A percentile compares a stretch with the other conserved stretches of the same genome.
phyloP scores from a whole-genome alignment of 2,329 filamentous ascomycete genomes.

The Cryphonectria radicalis region DNA sequence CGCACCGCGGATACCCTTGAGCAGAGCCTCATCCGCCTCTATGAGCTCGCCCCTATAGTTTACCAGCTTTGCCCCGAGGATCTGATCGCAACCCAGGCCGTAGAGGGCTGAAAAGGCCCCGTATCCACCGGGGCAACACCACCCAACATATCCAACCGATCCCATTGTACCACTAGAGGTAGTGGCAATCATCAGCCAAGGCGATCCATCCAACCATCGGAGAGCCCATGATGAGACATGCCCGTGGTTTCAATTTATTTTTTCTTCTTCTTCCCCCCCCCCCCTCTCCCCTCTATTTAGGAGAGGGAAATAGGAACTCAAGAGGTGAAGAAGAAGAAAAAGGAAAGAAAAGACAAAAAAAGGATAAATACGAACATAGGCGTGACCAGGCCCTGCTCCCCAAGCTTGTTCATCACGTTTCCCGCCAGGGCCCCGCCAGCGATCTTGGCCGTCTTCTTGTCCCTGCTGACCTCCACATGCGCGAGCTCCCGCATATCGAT shows the following conservation, averaged over 20 bases:
- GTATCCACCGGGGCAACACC: conserved; percentile 43
- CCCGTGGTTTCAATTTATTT: not conserved
- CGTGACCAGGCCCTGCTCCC: conserved; percentile 38
- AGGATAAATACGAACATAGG: conserved; percentile 22
- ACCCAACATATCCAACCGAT: conserved; percentile 41
- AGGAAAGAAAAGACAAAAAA: not conserved
- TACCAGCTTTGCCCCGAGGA: conserved; percentile 44
- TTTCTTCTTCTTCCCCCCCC: too few species aligned
- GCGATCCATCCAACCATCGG: not conserved
- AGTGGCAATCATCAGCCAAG: not conserved
- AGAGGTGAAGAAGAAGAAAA: not conserved
- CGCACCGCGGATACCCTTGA: conserved; percentile 45
- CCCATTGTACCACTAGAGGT: conserved; percentile 31
- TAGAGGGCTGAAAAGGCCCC: conserved; percentile 38
- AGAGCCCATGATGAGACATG: not conserved
- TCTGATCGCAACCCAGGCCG: conserved; percentile 44
- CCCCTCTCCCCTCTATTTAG: not conserved
- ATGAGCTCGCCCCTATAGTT: conserved; percentile 42
- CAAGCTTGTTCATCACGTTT: conserved; percentile 36
- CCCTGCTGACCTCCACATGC: conserved; percentile 12
- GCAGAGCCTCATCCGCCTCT: conserved; percentile 42
- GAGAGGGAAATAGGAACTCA: not conserved
- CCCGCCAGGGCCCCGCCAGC: conserved; percentile 43
- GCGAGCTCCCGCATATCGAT: conserved; percentile 20
- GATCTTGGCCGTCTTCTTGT: conserved; percentile 37